Conservation (phyloP, 345 rosid genomes). For the Toxicodendron radicans region DNA sequence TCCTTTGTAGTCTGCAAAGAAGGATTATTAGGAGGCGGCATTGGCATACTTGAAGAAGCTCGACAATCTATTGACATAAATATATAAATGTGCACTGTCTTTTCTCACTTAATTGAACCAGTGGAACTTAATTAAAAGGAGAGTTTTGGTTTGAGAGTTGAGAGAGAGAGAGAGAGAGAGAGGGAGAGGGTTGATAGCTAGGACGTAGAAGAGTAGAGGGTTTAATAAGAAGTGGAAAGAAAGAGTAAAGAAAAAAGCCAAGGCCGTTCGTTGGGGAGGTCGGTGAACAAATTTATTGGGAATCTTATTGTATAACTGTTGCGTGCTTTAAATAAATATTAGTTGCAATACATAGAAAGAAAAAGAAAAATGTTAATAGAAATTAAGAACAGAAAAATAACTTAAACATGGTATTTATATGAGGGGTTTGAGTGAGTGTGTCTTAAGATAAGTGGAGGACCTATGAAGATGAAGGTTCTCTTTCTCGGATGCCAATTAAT, state of each 20-base stretch:
- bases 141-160: background rate
- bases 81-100: too few relatives aligned
- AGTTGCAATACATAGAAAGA: background rate
- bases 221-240: background rate
- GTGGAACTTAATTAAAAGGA: too few relatives aligned
- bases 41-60: slow-evolving; percentile 9
- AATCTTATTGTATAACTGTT: slow-evolving; percentile 27
- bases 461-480: slow-evolving; percentile 18
- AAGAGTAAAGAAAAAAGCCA: slow-evolving; percentile 18
- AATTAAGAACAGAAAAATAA: background rate
- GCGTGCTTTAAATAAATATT: slow-evolving; percentile 21
- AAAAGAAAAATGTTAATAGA: background rate
- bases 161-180: background rate
- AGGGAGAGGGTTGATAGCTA: background rate
- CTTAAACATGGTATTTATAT: background rate
- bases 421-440: background rate
- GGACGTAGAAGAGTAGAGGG: background rate
- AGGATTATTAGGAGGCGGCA: background rate
- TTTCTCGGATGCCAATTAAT: slow-evolving; percentile 12
- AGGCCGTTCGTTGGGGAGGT: slow-evolving; percentile 23
- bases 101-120: too few relatives aligned
- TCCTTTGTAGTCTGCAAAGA: background rate
- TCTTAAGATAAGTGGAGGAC: background rate
- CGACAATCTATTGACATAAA: background rate
- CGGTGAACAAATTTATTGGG: slow-evolving; percentile 21